These are phyloP conservation scores for Secale cereale DNA, from an alignment of 176 grass and related monocot genomes.

Conservation along the genomic window DNA sequence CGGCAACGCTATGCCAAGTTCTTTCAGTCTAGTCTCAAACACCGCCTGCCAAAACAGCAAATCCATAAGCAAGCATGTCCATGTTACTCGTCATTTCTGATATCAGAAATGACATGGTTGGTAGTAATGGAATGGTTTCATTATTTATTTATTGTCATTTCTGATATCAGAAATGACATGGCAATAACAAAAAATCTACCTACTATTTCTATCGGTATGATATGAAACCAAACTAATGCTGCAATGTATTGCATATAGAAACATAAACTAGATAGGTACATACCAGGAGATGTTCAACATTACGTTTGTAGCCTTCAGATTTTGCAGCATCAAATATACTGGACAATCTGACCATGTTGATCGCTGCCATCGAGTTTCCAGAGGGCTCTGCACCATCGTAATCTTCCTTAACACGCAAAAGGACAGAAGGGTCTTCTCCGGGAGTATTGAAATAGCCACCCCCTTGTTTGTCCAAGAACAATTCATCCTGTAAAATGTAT, in stretches of 20 bases:
- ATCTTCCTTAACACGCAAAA: constrained; percentile 89
- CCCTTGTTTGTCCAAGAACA: constrained; percentile 86
- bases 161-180: not conserved
- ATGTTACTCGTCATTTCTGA: not conserved
- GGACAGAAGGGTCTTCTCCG: constrained; percentile 89
- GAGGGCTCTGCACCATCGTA: constrained; percentile 98
- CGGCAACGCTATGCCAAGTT: constrained; percentile 82
- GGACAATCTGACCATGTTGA: constrained; percentile 86
- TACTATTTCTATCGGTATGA: not conserved
- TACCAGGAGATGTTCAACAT: constrained; percentile 93
- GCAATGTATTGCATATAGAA: not conserved
- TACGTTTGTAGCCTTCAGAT: constrained; percentile 51
- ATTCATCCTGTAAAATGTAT: constrained; percentile 53
- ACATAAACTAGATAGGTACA: not conserved
- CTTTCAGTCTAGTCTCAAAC: constrained; percentile 62
- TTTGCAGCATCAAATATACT: constrained; percentile 60
- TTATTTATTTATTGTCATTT: too few species aligned
- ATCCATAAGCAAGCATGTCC: not conserved
- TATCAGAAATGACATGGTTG: not conserved
- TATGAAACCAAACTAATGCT: not conserved
- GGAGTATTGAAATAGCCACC: constrained; percentile 95
- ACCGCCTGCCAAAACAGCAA: constrained; percentile 53
- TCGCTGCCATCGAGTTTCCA: constrained; percentile 82
- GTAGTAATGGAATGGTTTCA: too few species aligned
- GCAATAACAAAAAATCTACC: not conserved